Percentiles rank a stretch among this genome's conserved stretches.
Conservation (phyloP, 139 green algal species). For the Asterochloris erici region DNA sequence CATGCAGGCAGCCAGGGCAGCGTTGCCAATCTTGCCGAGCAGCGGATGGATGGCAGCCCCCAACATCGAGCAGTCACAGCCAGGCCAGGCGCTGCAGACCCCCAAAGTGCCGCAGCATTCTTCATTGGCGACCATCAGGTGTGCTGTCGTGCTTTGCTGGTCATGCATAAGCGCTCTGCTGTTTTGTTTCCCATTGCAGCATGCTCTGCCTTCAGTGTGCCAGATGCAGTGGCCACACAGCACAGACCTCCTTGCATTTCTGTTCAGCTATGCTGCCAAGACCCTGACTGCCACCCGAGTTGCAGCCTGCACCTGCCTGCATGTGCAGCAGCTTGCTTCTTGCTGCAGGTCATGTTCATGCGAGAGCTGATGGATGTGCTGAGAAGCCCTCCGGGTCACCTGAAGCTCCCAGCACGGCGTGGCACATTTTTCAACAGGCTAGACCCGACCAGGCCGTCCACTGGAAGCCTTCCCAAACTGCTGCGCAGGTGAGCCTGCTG, state of each 20-base stretch:
- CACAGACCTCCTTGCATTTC: too few relatives aligned
- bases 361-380: conserved; percentile 28
- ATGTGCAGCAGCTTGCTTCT: not conserved
- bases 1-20: too few relatives aligned
- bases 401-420: conserved; percentile 36
- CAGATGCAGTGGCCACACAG: too few relatives aligned
- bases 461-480: not conserved
- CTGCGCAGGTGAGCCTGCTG: not conserved
- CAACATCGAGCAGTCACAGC: too few relatives aligned
- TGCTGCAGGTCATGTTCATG: conserved; percentile 32
- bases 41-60: not conserved
- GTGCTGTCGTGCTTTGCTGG: too few relatives aligned
- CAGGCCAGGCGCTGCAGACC: too few relatives aligned
- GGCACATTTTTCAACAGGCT: conserved; percentile 50
- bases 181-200: too few relatives aligned
- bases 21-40: not conserved
- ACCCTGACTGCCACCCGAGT: not conserved
- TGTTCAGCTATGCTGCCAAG: too few relatives aligned
- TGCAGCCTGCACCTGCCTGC: not conserved
- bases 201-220: too few relatives aligned
- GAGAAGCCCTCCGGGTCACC: conserved; percentile 19
- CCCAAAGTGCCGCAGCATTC: too few relatives aligned
- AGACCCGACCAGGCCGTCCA: not conserved
- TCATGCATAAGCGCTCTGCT: too few relatives aligned
- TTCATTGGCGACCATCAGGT: too few relatives aligned